Evolutionary conservation across 129 eudicot genomes (phyloP).

Genomic region (Silybum marianum): DNA sequence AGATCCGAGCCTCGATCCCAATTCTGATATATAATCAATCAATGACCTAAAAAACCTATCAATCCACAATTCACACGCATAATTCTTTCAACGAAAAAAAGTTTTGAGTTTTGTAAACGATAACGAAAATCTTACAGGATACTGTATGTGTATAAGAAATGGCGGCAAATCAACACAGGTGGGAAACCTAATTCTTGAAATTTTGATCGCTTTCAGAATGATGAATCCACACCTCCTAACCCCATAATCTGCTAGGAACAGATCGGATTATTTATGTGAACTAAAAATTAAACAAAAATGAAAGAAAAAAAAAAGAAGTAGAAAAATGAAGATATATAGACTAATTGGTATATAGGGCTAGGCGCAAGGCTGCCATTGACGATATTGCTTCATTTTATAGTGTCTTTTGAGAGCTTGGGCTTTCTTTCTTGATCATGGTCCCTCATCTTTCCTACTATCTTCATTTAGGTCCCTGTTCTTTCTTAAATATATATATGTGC

Average conservation of each 20-base stretch:
- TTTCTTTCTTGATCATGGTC: slow-evolving; percentile 8
- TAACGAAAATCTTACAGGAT: not conserved
- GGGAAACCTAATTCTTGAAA: slow-evolving; percentile 38
- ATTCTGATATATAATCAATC: not conserved
- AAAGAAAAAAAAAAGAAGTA: not conserved
- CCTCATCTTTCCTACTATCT: not conserved
- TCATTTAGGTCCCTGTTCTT: not conserved
- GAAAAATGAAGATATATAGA: not conserved
- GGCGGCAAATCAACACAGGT: slow-evolving; percentile 51
- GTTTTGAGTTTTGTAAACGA: not conserved
- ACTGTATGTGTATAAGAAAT: slow-evolving; percentile 1
- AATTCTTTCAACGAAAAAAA: not conserved
- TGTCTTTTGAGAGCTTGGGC: not conserved
- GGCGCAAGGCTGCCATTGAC: slow-evolving; percentile 18
- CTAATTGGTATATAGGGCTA: slow-evolving; percentile 8
- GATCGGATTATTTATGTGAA: slow-evolving; percentile 13
- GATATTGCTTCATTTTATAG: slow-evolving; percentile 16
- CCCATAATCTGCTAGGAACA: slow-evolving; percentile 31
- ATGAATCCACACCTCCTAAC: slow-evolving; percentile 52
- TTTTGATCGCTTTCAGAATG: slow-evolving; percentile 4
- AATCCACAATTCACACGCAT: slow-evolving; percentile 19
- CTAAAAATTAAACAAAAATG: slow-evolving; percentile 10
- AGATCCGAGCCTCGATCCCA: slow-evolving; percentile 23
- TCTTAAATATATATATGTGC: not conserved
- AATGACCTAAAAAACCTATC: slow-evolving; percentile 9